Evolutionary conservation across 1,139 yeast genomes (phyloP).

Genomic region (Pichia sp.): DNA sequence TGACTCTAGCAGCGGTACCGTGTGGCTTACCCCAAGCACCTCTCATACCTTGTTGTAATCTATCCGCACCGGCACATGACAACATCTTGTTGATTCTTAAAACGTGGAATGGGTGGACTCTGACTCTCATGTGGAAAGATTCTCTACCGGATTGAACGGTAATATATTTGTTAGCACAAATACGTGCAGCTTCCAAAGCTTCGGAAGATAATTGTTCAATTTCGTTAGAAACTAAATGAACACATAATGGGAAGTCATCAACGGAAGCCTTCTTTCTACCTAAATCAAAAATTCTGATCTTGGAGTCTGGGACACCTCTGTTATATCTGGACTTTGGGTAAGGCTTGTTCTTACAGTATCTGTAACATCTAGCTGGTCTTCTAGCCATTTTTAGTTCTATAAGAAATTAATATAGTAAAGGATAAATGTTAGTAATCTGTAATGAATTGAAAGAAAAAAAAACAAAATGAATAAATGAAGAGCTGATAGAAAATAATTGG

Average conservation of each 20-base stretch:
- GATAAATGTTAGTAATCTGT: slow-evolving; percentile 12
- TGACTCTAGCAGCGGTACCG: slow-evolving; percentile 99
- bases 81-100: slow-evolving; percentile 99
- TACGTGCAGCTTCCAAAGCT: slow-evolving; percentile 99
- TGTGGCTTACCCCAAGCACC: slow-evolving; percentile 99
- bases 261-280: slow-evolving; percentile 99
- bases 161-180: slow-evolving; percentile 99
- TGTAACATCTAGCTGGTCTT: slow-evolving; percentile 99
- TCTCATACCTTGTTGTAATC: slow-evolving; percentile 99
- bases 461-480: too few relatives aligned
- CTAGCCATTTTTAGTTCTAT: slow-evolving; percentile 82
- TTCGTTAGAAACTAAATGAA: slow-evolving; percentile 98
- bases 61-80: slow-evolving; percentile 99
- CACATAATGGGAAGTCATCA: slow-evolving; percentile 99
- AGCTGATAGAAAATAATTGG: too few relatives aligned
- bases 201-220: slow-evolving; percentile 98
- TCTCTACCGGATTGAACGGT: slow-evolving; percentile 98
- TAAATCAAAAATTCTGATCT: slow-evolving; percentile 97
- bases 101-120: slow-evolving; percentile 99
- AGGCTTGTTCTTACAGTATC: slow-evolving; percentile 99
- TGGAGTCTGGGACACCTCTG: slow-evolving; percentile 99
- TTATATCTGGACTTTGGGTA: slow-evolving; percentile 99
- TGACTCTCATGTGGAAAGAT: slow-evolving; percentile 99
- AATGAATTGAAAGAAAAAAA: background rate
- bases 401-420: background rate